Base-by-base conservation (phyloP, 1,284 basidiomycete species). In the Irpex sp. region DNA sequence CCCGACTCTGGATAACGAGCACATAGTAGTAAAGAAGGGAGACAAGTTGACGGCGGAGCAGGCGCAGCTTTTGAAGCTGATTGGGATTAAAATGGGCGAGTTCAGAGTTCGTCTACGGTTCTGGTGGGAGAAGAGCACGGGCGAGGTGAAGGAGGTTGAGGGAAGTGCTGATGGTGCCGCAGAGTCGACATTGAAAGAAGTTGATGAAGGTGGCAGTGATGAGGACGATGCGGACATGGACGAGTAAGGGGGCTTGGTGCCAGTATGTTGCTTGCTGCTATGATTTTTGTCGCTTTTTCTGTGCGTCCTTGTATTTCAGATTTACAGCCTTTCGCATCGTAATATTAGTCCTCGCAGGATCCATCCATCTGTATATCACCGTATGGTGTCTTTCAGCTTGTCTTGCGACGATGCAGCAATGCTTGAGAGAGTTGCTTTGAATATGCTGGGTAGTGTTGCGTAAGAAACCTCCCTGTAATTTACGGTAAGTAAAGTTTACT, bases 61-160 rank as follows among this genome's bases (percentile, higher is more conserved):
- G 79, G 88, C 94, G 57, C 91, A 96, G 74, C 79, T 97, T 60
- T 78, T 97, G 67, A 97, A 97, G 80, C 80, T 97, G 64, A 85
- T 94, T 48, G 93, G 92, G 7, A 85, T 94, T 70, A 89, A 87
- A 77, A 92, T 95, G 90, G 93, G 94, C 2, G 82, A 81, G 65
- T 96, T 96, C 77, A 82, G 83, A 64, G 89, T 96, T 48, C 82
- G 81, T 55, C 77, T 95, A 61, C 83, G 88, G 56, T 85, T 87
- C 37, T 79, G 89, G 66, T 96, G 93, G 93, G 86, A 90, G 65
- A 85, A 91, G 61, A 81, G 79, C 60, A 87, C 80, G 13, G 92
- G 91, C 7, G 80, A 87, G 69, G 87, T 94, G 26, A 79, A 81
- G 8, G 82, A 89, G 74, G 75, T 88, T 4, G 85, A 85, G 58